Evolutionary conservation across 2,329 filamentous ascomycete species (phyloP).

Genomic region (Aspergillus sclerotialis): DNA sequence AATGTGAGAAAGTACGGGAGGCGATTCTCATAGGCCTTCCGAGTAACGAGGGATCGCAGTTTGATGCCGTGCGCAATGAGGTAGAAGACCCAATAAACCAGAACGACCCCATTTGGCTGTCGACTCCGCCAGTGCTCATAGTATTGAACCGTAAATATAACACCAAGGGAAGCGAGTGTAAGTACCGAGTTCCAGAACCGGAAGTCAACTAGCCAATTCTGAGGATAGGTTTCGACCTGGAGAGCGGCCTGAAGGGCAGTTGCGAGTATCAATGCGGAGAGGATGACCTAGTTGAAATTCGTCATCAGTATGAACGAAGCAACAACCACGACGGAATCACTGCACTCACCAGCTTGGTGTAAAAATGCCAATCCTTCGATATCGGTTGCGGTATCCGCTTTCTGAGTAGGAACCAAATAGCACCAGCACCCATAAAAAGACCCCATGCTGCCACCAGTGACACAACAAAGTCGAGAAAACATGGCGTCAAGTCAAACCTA

Average conservation of each 20-base stretch:
- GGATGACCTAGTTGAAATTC: conserved; percentile 44
- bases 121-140: conserved; percentile 76
- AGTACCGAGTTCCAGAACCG: conserved; percentile 74
- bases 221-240: conserved; percentile 63
- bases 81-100: conserved; percentile 89
- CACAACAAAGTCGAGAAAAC: conserved; percentile 91
- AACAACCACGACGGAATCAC: background rate
- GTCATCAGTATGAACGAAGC: background rate
- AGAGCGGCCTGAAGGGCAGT: conserved; percentile 66
- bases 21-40: conserved; percentile 60
- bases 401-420: conserved; percentile 71
- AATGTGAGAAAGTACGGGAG: conserved; percentile 73
- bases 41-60: conserved; percentile 75
- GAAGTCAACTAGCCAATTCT: conserved; percentile 72
- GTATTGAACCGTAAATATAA: conserved; percentile 77
- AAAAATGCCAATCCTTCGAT: conserved; percentile 86
- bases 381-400: conserved; percentile 62
- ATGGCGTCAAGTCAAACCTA: conserved; percentile 92
- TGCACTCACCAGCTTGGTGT: conserved; percentile 70
- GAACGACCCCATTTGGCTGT: conserved; percentile 77
- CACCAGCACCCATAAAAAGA: conserved; percentile 66
- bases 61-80: conserved; percentile 73
- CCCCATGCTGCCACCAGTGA: conserved; percentile 71
- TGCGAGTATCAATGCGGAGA: conserved; percentile 61
- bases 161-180: conserved; percentile 63